These are phyloP conservation scores for Carex parvula DNA, from an alignment of 176 grass and related monocot genomes.

Conservation along the genomic window DNA sequence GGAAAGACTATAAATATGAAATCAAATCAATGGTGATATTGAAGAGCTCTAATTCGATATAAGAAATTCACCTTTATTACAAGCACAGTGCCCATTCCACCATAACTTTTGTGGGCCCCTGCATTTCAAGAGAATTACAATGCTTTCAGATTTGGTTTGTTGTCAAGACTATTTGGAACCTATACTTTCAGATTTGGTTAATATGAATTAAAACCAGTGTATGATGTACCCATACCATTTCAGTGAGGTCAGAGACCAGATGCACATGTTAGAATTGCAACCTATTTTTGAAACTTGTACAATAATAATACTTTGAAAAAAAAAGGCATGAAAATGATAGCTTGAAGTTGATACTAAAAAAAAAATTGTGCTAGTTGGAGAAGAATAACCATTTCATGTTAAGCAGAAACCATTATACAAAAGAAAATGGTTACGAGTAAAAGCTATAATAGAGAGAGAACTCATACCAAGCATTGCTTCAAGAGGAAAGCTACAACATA, in stretches of 20 bases:
- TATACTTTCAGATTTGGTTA: background rate
- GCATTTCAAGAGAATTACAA: slow-evolving; percentile 37
- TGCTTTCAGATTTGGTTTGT: background rate
- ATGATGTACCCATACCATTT: background rate
- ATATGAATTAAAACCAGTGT: background rate
- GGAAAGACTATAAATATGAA: background rate
- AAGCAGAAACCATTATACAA: background rate
- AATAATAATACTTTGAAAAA: background rate
- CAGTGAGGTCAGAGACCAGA: background rate
- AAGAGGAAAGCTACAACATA: slow-evolving; percentile 96
- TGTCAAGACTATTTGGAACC: background rate
- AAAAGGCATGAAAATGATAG: background rate
- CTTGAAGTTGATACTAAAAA: slow-evolving; percentile 9
- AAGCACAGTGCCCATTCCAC: slow-evolving; percentile 86
- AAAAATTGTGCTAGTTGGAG: background rate
- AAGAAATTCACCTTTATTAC: slow-evolving; percentile 68
- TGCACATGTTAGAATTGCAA: background rate
- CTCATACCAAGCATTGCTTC: slow-evolving; percentile 85
- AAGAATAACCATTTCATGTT: slow-evolving; percentile 8
- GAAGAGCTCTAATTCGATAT: slow-evolving; percentile 2
- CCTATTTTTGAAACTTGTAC: background rate
- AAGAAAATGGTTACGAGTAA: background rate
- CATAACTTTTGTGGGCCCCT: slow-evolving; percentile 97
- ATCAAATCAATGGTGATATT: background rate
- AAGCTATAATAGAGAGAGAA: background rate